Conservation (phyloP, 2,329 filamentous ascomycete species). For the Dryadomyces quercus-mongolicae region DNA sequence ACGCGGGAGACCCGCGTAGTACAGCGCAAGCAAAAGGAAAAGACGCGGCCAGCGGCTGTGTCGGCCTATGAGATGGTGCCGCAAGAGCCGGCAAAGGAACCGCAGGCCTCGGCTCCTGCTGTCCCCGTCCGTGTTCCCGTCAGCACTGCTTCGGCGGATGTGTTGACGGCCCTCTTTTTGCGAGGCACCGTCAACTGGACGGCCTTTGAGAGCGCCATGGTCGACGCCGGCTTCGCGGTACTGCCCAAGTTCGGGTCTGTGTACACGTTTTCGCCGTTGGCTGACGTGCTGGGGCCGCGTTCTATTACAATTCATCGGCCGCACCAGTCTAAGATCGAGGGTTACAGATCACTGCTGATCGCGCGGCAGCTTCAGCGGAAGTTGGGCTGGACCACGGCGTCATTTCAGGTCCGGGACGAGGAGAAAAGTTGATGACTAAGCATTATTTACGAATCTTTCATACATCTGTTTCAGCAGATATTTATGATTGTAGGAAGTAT, state of each 20-base stretch:
- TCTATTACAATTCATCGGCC: no score
- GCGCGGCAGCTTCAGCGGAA: no score
- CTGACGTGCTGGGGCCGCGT: no score
- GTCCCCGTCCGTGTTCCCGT: conserved; percentile 20
- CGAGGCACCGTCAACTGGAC: conserved; percentile 22
- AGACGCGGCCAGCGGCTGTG: conserved; percentile 26
- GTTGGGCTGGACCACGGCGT: no score
- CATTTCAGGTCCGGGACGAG: no score
- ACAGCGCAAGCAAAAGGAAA: conserved; percentile 27
- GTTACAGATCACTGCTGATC: no score
- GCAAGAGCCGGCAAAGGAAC: background rate
- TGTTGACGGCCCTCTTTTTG: conserved; percentile 26
- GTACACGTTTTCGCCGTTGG: conserved; percentile 21
- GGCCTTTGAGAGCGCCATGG: conserved; percentile 28
- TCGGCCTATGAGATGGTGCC: conserved; percentile 21
- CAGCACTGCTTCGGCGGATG: conserved; percentile 21
- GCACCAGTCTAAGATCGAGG: no score
- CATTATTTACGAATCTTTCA: no score
- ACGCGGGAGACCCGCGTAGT: conserved; percentile 18
- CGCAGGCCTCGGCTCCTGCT: conserved; percentile 1
- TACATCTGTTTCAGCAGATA: no score
- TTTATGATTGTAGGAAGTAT: no score
- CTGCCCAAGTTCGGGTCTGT: conserved; percentile 27
- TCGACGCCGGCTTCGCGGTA: conserved; percentile 27
- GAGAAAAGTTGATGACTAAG: no score